Percentiles rank a stretch among this genome's conserved stretches.
Evolutionary conservation across 129 eudicot species (phyloP).

Genomic region (Chrysanthemum lavandulifolium): DNA sequence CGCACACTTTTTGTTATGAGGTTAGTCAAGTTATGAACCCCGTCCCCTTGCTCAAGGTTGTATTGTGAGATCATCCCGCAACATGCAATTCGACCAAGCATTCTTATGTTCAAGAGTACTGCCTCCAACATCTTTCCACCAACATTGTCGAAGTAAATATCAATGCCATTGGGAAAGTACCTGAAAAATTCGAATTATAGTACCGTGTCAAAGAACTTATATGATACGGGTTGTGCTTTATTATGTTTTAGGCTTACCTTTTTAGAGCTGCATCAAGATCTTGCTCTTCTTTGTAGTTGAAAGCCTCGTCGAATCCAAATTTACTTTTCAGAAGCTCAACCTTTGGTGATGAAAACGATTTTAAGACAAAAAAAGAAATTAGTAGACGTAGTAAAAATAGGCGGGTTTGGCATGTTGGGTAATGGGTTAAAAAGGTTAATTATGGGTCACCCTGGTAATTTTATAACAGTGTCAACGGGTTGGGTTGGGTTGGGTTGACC

Average conservation of each 20-base stretch:
- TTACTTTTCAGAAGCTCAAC: conserved; percentile 50
- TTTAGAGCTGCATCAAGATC: conserved; percentile 50
- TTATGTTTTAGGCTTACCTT: conserved; percentile 34
- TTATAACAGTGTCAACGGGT: neutral
- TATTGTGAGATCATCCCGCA: conserved; percentile 37
- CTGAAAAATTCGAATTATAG: neutral
- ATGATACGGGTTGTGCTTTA: neutral
- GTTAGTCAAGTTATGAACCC: conserved; percentile 6
- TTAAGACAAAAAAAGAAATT: neutral
- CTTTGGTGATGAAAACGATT: conserved; percentile 16
- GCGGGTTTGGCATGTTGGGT: no score
- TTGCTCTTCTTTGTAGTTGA: conserved; percentile 55
- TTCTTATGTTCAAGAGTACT: conserved; percentile 33
- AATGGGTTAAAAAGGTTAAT: no score
- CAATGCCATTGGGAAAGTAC: conserved; percentile 35
- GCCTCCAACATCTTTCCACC: conserved; percentile 33
- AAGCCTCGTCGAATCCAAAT: conserved; percentile 52
- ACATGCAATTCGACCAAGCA: conserved; percentile 27
- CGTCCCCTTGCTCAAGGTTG: conserved; percentile 19
- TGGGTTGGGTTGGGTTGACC: no score
- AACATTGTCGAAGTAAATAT: conserved; percentile 37
- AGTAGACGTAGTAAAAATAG: no score
- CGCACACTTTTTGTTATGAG: conserved; percentile 13
- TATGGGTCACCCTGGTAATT: no score
- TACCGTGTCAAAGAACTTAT: neutral